Percentiles rank a stretch among this genome's conserved stretches.
phyloP scores from a whole-genome alignment of 2,329 filamentous ascomycete genomes.

The Diatrype stigma region DNA sequence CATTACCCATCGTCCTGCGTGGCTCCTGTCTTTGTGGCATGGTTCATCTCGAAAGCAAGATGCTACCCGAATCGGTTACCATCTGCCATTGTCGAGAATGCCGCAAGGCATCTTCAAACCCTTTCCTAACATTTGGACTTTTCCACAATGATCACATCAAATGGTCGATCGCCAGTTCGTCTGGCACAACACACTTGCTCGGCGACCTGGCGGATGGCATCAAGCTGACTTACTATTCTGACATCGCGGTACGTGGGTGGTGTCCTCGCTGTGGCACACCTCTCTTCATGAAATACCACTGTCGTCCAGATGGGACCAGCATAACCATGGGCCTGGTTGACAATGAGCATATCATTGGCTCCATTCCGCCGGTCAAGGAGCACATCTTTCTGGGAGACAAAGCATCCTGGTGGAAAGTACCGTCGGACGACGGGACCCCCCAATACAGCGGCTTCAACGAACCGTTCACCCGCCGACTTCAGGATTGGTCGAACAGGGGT shows the following conservation, averaged over 20 bases:
- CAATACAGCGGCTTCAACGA: not conserved
- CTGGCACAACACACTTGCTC: not conserved
- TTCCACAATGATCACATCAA: not conserved
- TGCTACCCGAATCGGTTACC: not conserved
- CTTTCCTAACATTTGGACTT: not conserved
- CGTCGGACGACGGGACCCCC: not conserved
- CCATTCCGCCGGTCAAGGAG: not conserved
- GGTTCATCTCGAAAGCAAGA: not conserved
- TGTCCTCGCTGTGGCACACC: not conserved
- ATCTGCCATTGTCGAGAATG: not conserved
- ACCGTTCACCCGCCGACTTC: not conserved
- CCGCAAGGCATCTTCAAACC: not conserved
- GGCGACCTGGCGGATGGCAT: not conserved
- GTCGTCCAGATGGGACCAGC: slow-evolving; percentile 1
- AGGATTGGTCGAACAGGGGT: not conserved
- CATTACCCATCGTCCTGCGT: not conserved
- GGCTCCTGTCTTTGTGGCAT: not conserved
- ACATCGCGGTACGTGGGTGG: slow-evolving; percentile 1
- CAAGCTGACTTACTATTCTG: not conserved
- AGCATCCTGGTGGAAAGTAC: not conserved
- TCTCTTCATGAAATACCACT: slow-evolving; percentile 4
- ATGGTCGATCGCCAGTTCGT: not conserved
- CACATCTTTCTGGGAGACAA: not conserved
- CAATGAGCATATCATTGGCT: not conserved
- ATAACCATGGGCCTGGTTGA: slow-evolving; percentile 3